Conservation (phyloP, 2,329 filamentous ascomycete genomes). For the Penicillium sp. region DNA sequence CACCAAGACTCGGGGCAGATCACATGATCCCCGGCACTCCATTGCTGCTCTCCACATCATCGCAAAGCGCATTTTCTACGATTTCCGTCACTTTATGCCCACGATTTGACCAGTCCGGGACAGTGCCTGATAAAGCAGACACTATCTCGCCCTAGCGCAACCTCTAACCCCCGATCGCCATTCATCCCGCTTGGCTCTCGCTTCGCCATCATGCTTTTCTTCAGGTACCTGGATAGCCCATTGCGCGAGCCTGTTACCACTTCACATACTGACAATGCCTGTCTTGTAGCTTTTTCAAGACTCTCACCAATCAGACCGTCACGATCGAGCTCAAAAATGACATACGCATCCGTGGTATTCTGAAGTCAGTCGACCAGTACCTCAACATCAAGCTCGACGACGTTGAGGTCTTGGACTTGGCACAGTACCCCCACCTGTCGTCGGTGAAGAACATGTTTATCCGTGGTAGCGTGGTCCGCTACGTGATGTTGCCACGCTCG, state of each 20-base stretch:
- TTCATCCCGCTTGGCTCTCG: neutral
- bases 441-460: slow-evolving; percentile 97
- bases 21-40: slow-evolving; percentile 1
- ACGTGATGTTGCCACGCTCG: slow-evolving; percentile 79
- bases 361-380: slow-evolving; percentile 98
- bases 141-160: neutral
- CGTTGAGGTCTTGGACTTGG: slow-evolving; percentile 85
- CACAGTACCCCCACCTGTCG: slow-evolving; percentile 89
- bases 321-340: slow-evolving; percentile 99
- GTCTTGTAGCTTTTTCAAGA: slow-evolving; percentile 84
- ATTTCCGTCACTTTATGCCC: neutral
- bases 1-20: neutral
- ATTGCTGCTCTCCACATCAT: slow-evolving; percentile 1
- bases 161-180: neutral
- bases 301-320: slow-evolving; percentile 93
- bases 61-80: neutral
- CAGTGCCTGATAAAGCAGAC: neutral
- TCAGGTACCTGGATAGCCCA: slow-evolving; percentile 42
- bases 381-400: slow-evolving; percentile 99
- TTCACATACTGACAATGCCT: neutral
- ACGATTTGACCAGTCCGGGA: neutral
- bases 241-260: neutral
- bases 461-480: slow-evolving; percentile 85
- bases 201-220: slow-evolving; percentile 50
- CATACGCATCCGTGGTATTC: slow-evolving; percentile 89